A percentile compares a stretch with the other conserved stretches of the same genome.
Evolutionary conservation across 371 early-diverging fungal species (phyloP).

Genomic region (Conidiobolus incongruus): DNA sequence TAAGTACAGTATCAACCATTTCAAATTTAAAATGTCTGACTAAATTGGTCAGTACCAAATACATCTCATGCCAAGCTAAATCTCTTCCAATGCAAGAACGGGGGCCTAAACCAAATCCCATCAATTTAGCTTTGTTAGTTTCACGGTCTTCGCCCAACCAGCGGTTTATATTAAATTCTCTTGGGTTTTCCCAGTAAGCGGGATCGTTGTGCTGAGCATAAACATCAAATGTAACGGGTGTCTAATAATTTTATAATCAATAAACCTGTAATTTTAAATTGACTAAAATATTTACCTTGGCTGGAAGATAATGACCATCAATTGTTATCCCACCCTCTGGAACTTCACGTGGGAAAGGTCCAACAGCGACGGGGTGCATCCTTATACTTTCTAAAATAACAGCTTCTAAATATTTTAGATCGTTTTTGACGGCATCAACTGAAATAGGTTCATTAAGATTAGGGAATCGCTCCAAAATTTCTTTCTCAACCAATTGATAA

Average conservation of each 20-base stretch:
- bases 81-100: constrained; percentile 1
- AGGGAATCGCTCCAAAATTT: background rate
- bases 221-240: background rate
- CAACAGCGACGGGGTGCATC: constrained; percentile 7
- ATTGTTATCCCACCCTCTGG: constrained; percentile 3
- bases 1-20: background rate
- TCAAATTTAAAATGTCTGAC: background rate
- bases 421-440: constrained; percentile 7
- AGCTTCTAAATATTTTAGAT: constrained; percentile 11
- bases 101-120: background rate
- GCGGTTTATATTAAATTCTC: background rate
- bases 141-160: background rate
- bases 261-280: background rate
- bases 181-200: background rate
- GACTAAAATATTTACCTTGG: background rate
- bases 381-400: constrained; percentile 11
- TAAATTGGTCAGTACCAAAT: background rate
- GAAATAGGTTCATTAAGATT: background rate
- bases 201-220: background rate
- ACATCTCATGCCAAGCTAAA: constrained; percentile 1
- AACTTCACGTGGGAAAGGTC: constrained; percentile 4
- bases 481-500: too few relatives aligned
- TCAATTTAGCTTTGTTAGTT: background rate
- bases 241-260: background rate
- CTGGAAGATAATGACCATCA: constrained; percentile 6